Evolutionary conservation across 768 basidiomycete species (phyloP).

Genomic region (Lepiota venenata): DNA sequence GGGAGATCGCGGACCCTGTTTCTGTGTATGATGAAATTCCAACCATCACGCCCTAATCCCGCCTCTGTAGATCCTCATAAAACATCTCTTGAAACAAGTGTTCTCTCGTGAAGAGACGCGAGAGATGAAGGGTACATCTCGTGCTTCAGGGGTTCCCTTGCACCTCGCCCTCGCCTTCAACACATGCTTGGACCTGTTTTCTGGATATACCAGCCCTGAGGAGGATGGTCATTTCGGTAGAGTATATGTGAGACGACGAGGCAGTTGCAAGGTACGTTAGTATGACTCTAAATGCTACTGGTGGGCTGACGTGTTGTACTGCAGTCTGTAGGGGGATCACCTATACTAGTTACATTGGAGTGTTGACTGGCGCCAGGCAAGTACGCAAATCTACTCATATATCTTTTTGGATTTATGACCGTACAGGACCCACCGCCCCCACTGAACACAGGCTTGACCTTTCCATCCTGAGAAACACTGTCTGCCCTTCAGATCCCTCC

Average conservation of each 20-base stretch:
- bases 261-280: constrained; percentile 29
- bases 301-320: background rate
- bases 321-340: constrained; percentile 33
- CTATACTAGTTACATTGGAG: constrained; percentile 36
- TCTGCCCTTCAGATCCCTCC: constrained; percentile 19
- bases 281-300: background rate
- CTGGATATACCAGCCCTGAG: constrained; percentile 34
- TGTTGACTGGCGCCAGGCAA: constrained; percentile 34
- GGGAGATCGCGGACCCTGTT: constrained; percentile 23
- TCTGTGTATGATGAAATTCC: constrained; percentile 27
- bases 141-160: constrained; percentile 23
- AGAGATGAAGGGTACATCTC: constrained; percentile 30
- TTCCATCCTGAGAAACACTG: constrained; percentile 36
- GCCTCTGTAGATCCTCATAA: constrained; percentile 22
- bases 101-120: constrained; percentile 28
- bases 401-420: background rate
- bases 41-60: constrained; percentile 19
- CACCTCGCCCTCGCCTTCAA: constrained; percentile 35
- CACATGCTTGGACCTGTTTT: constrained; percentile 35
- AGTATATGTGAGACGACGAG: constrained; percentile 28
- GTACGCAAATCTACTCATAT: background rate
- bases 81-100: constrained; percentile 24
- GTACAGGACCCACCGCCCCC: too few relatives aligned
- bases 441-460: constrained; percentile 25
- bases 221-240: constrained; percentile 28